Base-by-base conservation (phyloP, 2,329 filamentous ascomycete species). In the Diplodia mutila region DNA sequence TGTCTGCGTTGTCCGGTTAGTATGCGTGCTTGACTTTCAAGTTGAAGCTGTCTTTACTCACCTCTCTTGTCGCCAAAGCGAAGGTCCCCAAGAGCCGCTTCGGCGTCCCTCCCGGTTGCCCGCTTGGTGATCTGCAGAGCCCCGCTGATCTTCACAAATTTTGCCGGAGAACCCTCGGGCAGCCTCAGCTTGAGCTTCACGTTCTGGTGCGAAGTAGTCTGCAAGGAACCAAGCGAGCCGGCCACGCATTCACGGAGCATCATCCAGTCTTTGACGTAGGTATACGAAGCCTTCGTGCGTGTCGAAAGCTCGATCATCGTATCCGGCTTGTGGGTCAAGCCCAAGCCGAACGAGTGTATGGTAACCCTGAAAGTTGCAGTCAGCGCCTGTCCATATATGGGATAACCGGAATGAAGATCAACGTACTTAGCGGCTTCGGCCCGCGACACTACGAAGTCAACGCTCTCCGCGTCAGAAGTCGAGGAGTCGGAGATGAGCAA, bases 191-290 rank as follows among this genome's bases (percentile, higher is more conserved):
- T 97, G 66, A 99, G 86, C 83, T 97, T 97, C 67, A 96, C 95
- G 75, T 98, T 98, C 78, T 98, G 95, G 77, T 99, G 95, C n/a
- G 95, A 98, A 32, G 93, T 90, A 2, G 92, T 93, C 79, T 99
- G 95, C 76, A 98, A 86, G 16, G 93, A 90, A 55, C 95, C 95
- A 32, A 99, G 83, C 75, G 94, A 98, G 52, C 95, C 95, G 27
- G 94, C 95, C 53, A 97, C 86, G 77, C 95, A 98, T 79, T 99
- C 95, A 32, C 95, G 90, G 42, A 99, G 86, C 94, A 98, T 99
- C 94, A 98, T 98, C 95, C 95, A 99, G 79, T 99, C 95, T 81
- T 98, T 99, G 72, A 99, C 94, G 75, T 98, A 99, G 1, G 93
- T 96, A 76, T 98, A 99, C 1, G 93, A 96, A 4, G 94, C 95